Evolutionary conservation across 1,139 yeast genomes (phyloP).

Genomic region (Eremothecium gossypii): DNA sequence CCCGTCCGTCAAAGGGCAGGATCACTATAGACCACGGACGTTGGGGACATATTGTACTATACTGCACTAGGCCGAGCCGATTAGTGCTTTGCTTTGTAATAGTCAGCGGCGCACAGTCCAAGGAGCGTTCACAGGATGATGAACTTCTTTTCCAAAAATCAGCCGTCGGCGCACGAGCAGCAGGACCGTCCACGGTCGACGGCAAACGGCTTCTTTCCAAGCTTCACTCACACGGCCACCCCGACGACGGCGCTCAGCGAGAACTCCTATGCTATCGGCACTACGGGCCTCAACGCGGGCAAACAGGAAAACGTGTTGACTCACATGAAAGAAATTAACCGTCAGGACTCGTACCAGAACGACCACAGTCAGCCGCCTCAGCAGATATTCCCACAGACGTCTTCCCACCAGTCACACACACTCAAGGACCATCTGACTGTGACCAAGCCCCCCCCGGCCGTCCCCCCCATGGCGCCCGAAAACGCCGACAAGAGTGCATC

Average conservation of each 20-base stretch:
- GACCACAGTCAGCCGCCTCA: conserved; percentile 5
- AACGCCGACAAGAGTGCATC: conserved; percentile 1
- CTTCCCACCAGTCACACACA: neutral
- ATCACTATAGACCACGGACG: no score
- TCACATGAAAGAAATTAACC: conserved; percentile 23
- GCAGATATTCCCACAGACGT: neutral
- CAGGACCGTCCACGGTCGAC: conserved; percentile 9
- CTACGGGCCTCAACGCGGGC: conserved; percentile 45
- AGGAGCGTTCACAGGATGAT: conserved; percentile 9
- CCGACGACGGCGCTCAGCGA: conserved; percentile 65
- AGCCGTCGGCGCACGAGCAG: conserved; percentile 4
- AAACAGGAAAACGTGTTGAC: conserved; percentile 31
- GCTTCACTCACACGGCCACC: conserved; percentile 24
- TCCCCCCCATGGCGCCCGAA: neutral
- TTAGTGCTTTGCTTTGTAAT: no score
- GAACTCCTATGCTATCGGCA: conserved; percentile 58
- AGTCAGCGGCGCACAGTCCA: no score
- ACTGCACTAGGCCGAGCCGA: no score
- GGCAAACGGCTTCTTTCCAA: conserved; percentile 23
- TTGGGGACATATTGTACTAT: no score
- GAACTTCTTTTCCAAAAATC: conserved; percentile 22
- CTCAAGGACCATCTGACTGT: neutral
- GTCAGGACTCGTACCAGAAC: conserved; percentile 1
- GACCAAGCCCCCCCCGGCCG: neutral
- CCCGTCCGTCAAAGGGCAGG: no score